A percentile compares a stretch with the other conserved stretches of the same genome.
phyloP scores from a whole-genome alignment of 2,329 filamentous ascomycete genomes.

The Claviceps sp. region DNA sequence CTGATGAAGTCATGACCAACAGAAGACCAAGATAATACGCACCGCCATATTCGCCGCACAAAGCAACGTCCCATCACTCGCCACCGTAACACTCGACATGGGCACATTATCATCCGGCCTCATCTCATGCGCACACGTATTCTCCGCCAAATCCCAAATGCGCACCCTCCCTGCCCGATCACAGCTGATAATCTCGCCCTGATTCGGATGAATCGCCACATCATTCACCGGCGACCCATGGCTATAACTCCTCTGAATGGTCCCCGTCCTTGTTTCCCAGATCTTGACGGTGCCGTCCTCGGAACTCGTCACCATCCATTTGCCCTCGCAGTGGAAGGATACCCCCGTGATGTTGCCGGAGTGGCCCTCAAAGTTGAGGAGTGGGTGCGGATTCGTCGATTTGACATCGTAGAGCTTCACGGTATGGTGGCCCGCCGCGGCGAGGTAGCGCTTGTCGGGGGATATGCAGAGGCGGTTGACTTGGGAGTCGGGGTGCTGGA shows the following conservation, averaged over 20 bases:
- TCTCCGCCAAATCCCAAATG: constrained; percentile 94
- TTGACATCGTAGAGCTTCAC: constrained; percentile 99
- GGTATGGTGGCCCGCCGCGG: constrained; percentile 64
- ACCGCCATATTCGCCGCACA: constrained; percentile 89
- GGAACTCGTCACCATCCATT: constrained; percentile 98
- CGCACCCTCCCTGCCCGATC: constrained; percentile 85
- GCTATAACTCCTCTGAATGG: constrained; percentile 82
- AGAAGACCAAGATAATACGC: constrained; percentile 15
- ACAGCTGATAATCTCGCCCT: constrained; percentile 94
- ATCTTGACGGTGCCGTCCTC: constrained; percentile 96
- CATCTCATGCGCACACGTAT: constrained; percentile 90
- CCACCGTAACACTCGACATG: constrained; percentile 88
- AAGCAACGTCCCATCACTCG: constrained; percentile 81
- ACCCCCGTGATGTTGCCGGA: constrained; percentile 93
- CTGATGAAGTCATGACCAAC: no score
- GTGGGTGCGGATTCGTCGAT: constrained; percentile 86
- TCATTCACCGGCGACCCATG: constrained; percentile 88
- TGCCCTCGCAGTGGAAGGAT: constrained; percentile 95
- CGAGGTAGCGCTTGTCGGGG: constrained; percentile 91
- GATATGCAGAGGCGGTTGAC: constrained; percentile 98
- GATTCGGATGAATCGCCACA: constrained; percentile 98
- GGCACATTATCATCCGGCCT: constrained; percentile 93
- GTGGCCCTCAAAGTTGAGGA: constrained; percentile 91
- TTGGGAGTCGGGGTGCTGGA: constrained; percentile 95
- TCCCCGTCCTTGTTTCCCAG: constrained; percentile 80